Evolutionary conservation across 345 rosid genomes (phyloP).

Genomic region (Raphanus raphanistrum): DNA sequence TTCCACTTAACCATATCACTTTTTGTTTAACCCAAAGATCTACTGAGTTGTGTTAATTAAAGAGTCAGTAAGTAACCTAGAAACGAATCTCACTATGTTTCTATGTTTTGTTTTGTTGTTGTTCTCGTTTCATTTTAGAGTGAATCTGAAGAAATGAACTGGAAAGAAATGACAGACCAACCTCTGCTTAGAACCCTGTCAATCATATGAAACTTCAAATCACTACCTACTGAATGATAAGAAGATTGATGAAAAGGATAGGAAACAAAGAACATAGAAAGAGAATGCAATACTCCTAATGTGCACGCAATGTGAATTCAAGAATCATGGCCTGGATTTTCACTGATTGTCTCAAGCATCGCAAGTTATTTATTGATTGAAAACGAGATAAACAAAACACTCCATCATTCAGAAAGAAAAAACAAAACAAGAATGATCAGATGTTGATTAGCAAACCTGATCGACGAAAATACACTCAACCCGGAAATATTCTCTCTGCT

Average conservation of each 20-base stretch:
- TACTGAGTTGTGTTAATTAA: not conserved
- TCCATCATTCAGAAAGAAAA: conserved; percentile 2
- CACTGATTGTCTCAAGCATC: not conserved
- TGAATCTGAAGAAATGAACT: conserved; percentile 30
- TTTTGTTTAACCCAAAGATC: not conserved
- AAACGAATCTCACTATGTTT: not conserved
- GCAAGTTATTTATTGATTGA: not conserved
- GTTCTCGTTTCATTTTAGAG: conserved; percentile 34
- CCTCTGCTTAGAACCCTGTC: conserved; percentile 23
- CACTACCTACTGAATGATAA: conserved; percentile 5
- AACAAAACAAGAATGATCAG: not conserved
- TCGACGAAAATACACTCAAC: not conserved
- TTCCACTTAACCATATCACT: not conserved
- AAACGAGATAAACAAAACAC: not conserved
- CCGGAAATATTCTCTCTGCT: not conserved
- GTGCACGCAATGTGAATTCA: not conserved
- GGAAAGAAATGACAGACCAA: conserved; percentile 20
- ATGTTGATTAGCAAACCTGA: conserved; percentile 22
- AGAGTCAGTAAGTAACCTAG: not conserved
- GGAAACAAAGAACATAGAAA: not conserved
- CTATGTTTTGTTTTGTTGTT: not conserved
- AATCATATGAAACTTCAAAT: conserved; percentile 16
- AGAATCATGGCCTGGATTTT: not conserved
- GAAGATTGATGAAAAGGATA: not conserved
- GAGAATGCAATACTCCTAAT: not conserved